A percentile compares a stretch with the other conserved stretches of the same genome.
Evolutionary conservation across 1,284 basidiomycete genomes (phyloP).

Genomic region (Xerocomus cyaneibrunnescens): DNA sequence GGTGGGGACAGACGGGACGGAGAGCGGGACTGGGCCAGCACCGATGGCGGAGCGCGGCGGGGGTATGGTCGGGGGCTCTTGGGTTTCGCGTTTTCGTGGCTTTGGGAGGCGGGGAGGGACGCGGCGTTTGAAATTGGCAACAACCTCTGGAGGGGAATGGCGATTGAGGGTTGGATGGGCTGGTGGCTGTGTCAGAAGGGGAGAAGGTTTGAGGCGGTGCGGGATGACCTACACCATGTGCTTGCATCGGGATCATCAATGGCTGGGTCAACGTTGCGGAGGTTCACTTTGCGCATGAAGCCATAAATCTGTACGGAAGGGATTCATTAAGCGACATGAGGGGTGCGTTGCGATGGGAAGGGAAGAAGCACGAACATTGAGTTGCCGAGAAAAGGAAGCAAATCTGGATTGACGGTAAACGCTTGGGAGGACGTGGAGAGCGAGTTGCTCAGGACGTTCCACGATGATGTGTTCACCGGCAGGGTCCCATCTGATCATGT

Average conservation of each 20-base stretch:
- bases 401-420: conserved; percentile 92
- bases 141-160: conserved; percentile 80
- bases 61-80: conserved; percentile 60
- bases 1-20: conserved; percentile 46
- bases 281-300: conserved; percentile 92
- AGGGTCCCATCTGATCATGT: conserved; percentile 92
- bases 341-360: conserved; percentile 17
- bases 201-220: conserved; percentile 17
- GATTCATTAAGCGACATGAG: conserved; percentile 19
- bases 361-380: conserved; percentile 67
- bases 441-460: conserved; percentile 85
- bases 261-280: conserved; percentile 87
- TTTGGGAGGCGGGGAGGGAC: conserved; percentile 88
- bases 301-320: conserved; percentile 75
- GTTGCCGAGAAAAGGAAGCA: conserved; percentile 90
- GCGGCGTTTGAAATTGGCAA: conserved; percentile 88
- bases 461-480: conserved; percentile 90
- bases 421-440: conserved; percentile 83
- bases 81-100: conserved; percentile 70
- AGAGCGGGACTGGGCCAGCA: conserved; percentile 59
- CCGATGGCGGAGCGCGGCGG: conserved; percentile 71
- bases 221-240: conserved; percentile 78
- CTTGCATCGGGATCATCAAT: conserved; percentile 91
- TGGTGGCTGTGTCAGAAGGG: conserved; percentile 37
- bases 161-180: conserved; percentile 87